Evolutionary conservation across 176 grass and related monocot genomes (phyloP), one percentile per base, ranked within the genome.

Genomic region (Ensete glaucum): DNA sequence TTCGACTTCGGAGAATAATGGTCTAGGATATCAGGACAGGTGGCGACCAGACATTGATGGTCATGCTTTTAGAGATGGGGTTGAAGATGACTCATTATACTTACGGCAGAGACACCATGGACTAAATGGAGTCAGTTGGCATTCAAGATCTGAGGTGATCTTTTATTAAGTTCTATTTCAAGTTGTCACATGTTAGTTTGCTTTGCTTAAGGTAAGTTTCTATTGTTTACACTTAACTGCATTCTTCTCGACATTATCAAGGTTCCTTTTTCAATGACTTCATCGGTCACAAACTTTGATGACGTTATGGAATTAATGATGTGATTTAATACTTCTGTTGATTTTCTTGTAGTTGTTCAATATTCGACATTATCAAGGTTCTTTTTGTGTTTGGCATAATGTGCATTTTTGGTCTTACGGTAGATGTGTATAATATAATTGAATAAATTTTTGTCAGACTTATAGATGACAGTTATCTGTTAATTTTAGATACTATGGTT

Each of bases 91-190:
- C 29, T 82, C 84, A 81, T 80, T 86, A 52, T 91, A 79, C 66
- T 83, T 84, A 60, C 90, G 87, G 77, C 83, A 74, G 8, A 93
- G 94, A 54, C 94, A 80, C 17, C 81, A 90, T 87, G 86, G 73
- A 63, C 87, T 88, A 64, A 83, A 83, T 73, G 85, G 85, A 88
- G 81, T 91, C 79, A 97, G 87, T 82, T 85, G 92, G 82, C 85
- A 97, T 81, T 91, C 86, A 77, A 93, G 90, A 93, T 89, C 94
- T 48, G 79, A 77, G 87, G 90, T 97, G 85, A 88, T 78, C 72
- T 63, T 29, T 62, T 77, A 77, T 66, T 20, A 71, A 24, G 24
- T 27, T 16, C 50, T 43, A 67, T 50, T 74, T 63, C 27, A 59
- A 71, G 60, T 71, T 72, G 25, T 58, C 48, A 78, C 52, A 52